A percentile compares a stretch with the other conserved stretches of the same genome.
Evolutionary conservation across 2,329 filamentous ascomycete genomes (phyloP).

Genomic region (Neoascochyta sp.): DNA sequence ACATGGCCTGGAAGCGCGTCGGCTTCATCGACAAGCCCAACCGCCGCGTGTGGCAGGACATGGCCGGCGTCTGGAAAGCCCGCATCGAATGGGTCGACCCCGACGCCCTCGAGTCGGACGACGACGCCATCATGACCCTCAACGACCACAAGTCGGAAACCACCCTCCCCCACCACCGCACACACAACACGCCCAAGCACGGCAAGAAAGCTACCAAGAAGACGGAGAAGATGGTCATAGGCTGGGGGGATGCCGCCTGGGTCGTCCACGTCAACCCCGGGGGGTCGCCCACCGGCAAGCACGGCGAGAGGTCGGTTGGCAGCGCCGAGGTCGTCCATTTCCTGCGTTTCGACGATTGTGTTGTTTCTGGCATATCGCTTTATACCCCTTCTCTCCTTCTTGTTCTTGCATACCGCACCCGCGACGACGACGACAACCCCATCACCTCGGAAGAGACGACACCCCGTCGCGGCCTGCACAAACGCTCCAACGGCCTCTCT

Average conservation of each 20-base stretch:
- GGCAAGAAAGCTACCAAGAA: conserved; percentile 27
- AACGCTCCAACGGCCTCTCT: conserved; percentile 73
- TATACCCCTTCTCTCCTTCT: conserved; percentile 90
- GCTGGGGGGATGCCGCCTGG: conserved; percentile 96
- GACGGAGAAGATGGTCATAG: conserved; percentile 77
- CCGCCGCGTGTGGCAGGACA: conserved; percentile 86
- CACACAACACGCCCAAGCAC: conserved; percentile 32
- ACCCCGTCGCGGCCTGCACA: conserved; percentile 62
- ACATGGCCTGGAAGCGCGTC: conserved; percentile 90
- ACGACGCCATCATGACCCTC: conserved; percentile 47
- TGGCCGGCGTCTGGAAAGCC: conserved; percentile 94
- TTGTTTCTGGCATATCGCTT: conserved; percentile 93
- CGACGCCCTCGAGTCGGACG: conserved; percentile 68
- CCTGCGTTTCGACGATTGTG: conserved; percentile 86
- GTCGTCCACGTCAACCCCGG: conserved; percentile 85
- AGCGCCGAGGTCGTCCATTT: conserved; percentile 72
- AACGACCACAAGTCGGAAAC: conserved; percentile 36
- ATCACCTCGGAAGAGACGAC: conserved; percentile 54
- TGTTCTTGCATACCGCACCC: conserved; percentile 83
- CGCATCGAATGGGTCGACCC: conserved; percentile 92
- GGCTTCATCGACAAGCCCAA: conserved; percentile 88
- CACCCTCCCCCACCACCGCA: conserved; percentile 44
- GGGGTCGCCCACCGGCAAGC: conserved; percentile 61
- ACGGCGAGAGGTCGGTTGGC: conserved; percentile 69
- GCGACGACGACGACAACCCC: conserved; percentile 64